Percentiles rank a stretch among this genome's conserved stretches.
These are phyloP conservation scores for Taiozyma onychis DNA, from an alignment of 1,139 yeast species.

Conservation along the genomic window DNA sequence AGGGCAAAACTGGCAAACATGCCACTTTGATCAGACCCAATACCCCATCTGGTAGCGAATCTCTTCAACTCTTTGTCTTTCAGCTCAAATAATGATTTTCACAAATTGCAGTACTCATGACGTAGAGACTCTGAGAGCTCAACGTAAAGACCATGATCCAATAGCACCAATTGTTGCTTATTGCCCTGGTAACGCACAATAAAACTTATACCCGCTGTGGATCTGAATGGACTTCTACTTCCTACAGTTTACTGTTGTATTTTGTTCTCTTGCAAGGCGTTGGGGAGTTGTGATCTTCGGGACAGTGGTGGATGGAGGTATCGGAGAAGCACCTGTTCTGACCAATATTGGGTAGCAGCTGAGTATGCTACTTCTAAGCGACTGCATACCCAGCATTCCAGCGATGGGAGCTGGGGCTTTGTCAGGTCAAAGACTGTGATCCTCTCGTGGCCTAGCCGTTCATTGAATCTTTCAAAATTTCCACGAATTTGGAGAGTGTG, in stretches of 20 bases:
- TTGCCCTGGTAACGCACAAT: slow-evolving; percentile 43
- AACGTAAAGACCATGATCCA: slow-evolving; percentile 74
- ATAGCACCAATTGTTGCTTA: slow-evolving; percentile 55
- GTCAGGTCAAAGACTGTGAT: not conserved
- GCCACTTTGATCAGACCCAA: slow-evolving; percentile 50
- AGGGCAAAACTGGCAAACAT: slow-evolving; percentile 56
- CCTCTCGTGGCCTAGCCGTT: too few relatives aligned
- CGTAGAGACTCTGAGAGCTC: slow-evolving; percentile 46
- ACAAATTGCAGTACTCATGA: slow-evolving; percentile 50
- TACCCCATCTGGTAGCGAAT: slow-evolving; percentile 62
- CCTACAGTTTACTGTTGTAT: too few relatives aligned
- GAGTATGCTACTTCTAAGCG: not conserved
- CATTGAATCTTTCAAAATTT: too few relatives aligned
- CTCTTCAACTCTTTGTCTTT: slow-evolving; percentile 41
- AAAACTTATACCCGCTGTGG: slow-evolving; percentile 70
- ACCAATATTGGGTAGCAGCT: slow-evolving; percentile 14
- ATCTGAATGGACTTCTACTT: slow-evolving; percentile 56
- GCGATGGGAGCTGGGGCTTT: not conserved
- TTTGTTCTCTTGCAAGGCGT: too few relatives aligned
- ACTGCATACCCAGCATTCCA: not conserved
- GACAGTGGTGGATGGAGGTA: slow-evolving; percentile 34
- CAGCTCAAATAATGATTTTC: slow-evolving; percentile 57
- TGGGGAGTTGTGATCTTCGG: slow-evolving; percentile 9
- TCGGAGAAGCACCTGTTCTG: slow-evolving; percentile 39
- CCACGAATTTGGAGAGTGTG: too few relatives aligned